phyloP scores from a whole-genome alignment of 2,329 filamentous ascomycete genomes.

The Aspergillus sp. region DNA sequence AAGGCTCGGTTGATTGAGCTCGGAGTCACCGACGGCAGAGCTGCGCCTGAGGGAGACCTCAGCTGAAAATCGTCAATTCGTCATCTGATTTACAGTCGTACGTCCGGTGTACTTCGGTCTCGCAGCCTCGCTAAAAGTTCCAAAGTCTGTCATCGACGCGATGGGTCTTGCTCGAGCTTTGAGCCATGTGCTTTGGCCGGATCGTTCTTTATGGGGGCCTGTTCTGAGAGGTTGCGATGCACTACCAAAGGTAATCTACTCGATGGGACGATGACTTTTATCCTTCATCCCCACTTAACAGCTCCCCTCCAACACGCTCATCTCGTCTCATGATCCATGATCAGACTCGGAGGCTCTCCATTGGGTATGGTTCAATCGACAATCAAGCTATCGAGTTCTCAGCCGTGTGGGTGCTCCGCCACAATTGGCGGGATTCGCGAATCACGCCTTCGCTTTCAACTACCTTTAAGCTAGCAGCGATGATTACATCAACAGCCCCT shows the following conservation, averaged over 20 bases:
- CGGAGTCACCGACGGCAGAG: slow-evolving; percentile 5
- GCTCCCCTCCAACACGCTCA: neutral
- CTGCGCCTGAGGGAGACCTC: neutral
- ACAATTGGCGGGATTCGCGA: slow-evolving; percentile 3
- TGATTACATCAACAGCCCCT: slow-evolving; percentile 6
- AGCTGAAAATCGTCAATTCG: neutral
- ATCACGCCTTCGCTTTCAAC: neutral
- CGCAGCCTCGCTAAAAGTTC: too few relatives aligned
- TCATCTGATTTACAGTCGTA: neutral
- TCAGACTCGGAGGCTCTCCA: neutral
- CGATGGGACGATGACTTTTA: neutral
- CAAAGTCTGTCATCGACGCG: neutral
- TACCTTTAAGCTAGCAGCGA: neutral
- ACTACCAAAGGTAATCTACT: neutral
- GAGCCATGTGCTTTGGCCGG: neutral
- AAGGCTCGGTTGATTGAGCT: neutral
- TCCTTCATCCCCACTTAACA: slow-evolving; percentile 1
- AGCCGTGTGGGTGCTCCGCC: slow-evolving; percentile 4
- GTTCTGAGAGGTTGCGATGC: neutral
- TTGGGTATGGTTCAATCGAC: neutral
- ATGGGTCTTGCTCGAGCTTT: neutral
- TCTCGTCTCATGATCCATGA: neutral
- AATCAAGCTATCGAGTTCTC: slow-evolving; percentile 5
- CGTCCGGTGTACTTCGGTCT: too few relatives aligned
- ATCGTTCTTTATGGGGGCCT: neutral